These are phyloP conservation scores for Nicotiana undulata DNA, from an alignment of 257 asterid genomes.

Conservation along the genomic window DNA sequence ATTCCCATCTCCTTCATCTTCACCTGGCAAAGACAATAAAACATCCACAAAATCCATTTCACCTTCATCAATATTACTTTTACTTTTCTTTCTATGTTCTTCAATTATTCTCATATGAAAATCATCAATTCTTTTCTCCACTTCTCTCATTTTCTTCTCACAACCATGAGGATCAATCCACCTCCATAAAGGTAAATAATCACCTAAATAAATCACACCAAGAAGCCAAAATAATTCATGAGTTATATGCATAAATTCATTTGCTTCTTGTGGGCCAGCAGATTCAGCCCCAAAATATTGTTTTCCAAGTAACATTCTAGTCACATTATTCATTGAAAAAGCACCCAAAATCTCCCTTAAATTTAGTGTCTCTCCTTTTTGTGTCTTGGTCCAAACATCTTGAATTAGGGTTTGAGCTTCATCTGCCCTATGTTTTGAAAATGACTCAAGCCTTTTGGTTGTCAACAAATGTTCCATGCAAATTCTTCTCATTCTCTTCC, in stretches of 20 bases:
- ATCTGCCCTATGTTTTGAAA: constrained; percentile 48
- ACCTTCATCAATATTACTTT: constrained; percentile 20
- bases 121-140: constrained; percentile 70
- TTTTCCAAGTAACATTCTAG: constrained; percentile 85
- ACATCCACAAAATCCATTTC: constrained; percentile 81
- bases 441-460: constrained; percentile 76
- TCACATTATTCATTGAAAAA: constrained; percentile 90
- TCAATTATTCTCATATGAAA: constrained; percentile 70
- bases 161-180: constrained; percentile 85
- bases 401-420: constrained; percentile 62
- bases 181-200: constrained; percentile 82
- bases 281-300: constrained; percentile 77
- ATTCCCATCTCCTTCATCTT: constrained; percentile 26
- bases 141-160: constrained; percentile 72
- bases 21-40: constrained; percentile 72
- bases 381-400: constrained; percentile 45
- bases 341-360: constrained; percentile 74
- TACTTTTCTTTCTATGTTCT: constrained; percentile 45
- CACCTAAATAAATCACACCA: constrained; percentile 84
- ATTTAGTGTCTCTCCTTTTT: constrained; percentile 33
- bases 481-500: constrained; percentile 79
- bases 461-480: constrained; percentile 91
- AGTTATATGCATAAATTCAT: constrained; percentile 83
- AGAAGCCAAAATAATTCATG: constrained; percentile 73
- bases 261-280: constrained; percentile 74